A percentile compares a stretch with the other conserved stretches of the same genome.
Conservation (phyloP, 2,329 filamentous ascomycete species). For the Paecilomyces sp. region DNA sequence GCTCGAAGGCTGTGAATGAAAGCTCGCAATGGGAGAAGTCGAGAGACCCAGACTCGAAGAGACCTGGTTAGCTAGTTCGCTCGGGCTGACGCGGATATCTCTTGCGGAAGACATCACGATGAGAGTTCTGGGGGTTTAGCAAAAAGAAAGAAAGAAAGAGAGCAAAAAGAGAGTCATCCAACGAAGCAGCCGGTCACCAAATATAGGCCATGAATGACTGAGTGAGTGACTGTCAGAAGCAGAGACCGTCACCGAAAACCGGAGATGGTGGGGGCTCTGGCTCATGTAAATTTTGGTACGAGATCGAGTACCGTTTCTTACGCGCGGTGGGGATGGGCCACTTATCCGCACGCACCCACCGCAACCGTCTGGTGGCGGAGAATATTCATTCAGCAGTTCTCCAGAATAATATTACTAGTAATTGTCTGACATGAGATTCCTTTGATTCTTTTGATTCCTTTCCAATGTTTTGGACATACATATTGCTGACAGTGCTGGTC, state of each 20-base stretch:
- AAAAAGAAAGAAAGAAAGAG: neutral
- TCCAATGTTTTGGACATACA: too few species aligned
- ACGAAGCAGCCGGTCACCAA: neutral
- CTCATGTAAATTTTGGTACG: neutral
- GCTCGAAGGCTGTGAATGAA: conserved; percentile 63
- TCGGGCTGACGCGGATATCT: conserved; percentile 26
- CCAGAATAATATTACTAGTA: too few species aligned
- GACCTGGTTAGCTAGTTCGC: conserved; percentile 32
- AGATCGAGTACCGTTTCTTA: neutral
- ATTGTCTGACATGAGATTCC: neutral
- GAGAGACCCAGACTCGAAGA: conserved; percentile 62
- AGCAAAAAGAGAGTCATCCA: neutral
- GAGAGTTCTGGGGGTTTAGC: neutral
- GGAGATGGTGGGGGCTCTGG: neutral
- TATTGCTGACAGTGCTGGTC: too few species aligned
- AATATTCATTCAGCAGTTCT: neutral
- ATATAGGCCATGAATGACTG: neutral
- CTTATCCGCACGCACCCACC: neutral
- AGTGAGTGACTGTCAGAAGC: neutral
- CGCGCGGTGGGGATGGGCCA: neutral
- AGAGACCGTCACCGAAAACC: neutral
- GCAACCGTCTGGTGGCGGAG: neutral
- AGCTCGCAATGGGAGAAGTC: conserved; percentile 66
- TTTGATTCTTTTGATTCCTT: too few species aligned
- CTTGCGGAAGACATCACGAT: conserved; percentile 17